These are phyloP conservation scores for Cadophora sp. DNA, from an alignment of 2,329 filamentous ascomycete genomes.

Conservation along the genomic window DNA sequence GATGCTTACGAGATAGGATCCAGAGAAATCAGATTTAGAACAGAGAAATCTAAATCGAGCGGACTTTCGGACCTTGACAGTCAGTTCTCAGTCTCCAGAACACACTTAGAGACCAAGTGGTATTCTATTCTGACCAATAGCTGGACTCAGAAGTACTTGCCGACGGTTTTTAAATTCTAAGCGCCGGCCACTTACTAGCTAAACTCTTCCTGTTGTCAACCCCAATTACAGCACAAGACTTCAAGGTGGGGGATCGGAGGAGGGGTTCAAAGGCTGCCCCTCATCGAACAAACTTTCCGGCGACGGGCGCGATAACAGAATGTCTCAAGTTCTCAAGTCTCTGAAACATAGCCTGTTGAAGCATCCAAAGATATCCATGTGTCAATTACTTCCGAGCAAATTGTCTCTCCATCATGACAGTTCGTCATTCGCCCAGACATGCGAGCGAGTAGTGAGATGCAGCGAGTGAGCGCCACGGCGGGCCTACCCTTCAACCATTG, in stretches of 20 bases:
- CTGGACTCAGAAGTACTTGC: background rate
- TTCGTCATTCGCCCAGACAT: too few relatives aligned
- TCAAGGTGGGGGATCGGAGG: background rate
- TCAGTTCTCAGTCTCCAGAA: too few relatives aligned
- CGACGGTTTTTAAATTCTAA: background rate
- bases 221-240: background rate
- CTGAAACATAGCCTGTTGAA: background rate
- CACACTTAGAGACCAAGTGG: too few relatives aligned
- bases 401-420: background rate
- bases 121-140: background rate
- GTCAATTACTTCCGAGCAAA: background rate
- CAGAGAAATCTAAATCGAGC: background rate
- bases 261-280: background rate
- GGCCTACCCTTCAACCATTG: constrained; percentile 4
- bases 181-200: background rate
- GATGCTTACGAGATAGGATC: background rate
- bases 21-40: too few relatives aligned
- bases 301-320: constrained; percentile 1
- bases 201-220: background rate
- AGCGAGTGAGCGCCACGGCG: background rate
- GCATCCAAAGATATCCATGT: background rate
- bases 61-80: background rate
- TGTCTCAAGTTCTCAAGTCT: background rate
- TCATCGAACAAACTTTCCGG: background rate
- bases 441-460: background rate